Evolutionary conservation across 179 eudicot species (phyloP).

Genomic region (Patellifolia procumbens): DNA sequence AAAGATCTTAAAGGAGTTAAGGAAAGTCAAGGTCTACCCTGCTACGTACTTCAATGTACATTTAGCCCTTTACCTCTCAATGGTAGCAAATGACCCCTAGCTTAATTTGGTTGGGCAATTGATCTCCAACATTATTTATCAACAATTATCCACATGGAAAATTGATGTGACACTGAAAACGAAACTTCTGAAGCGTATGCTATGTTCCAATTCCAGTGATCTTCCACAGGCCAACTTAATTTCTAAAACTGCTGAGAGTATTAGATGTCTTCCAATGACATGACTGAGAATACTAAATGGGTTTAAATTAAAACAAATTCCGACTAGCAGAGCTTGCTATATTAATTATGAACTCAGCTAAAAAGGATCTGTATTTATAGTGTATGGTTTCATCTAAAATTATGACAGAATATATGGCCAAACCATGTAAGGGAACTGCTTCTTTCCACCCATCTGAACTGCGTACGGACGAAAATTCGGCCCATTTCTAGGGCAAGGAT

Average conservation of each 20-base stretch:
- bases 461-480: constrained; percentile 88
- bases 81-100: not conserved
- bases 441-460: constrained; percentile 85
- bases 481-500: constrained; percentile 91
- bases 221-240: not conserved
- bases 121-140: not conserved
- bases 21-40: not conserved
- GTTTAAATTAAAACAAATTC: not conserved
- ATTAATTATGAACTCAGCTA: not conserved
- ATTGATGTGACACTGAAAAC: too few relatives aligned
- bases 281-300: constrained; percentile 1
- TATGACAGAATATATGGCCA: constrained; percentile 20
- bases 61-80: not conserved
- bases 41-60: too few relatives aligned
- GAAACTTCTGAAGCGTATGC: not conserved
- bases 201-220: not conserved
- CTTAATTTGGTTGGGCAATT: not conserved
- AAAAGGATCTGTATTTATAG: not conserved
- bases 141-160: not conserved
- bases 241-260: constrained; percentile 1
- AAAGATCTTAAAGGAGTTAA: not conserved
- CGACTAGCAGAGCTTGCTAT: not conserved
- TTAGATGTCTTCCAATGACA: constrained; percentile 4
- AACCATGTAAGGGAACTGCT: constrained; percentile 97
- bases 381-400: not conserved